A percentile compares a stretch with the other conserved stretches of the same genome.
Conservation (phyloP, 768 basidiomycete genomes). For the Kwoniella newhampshirensis region DNA sequence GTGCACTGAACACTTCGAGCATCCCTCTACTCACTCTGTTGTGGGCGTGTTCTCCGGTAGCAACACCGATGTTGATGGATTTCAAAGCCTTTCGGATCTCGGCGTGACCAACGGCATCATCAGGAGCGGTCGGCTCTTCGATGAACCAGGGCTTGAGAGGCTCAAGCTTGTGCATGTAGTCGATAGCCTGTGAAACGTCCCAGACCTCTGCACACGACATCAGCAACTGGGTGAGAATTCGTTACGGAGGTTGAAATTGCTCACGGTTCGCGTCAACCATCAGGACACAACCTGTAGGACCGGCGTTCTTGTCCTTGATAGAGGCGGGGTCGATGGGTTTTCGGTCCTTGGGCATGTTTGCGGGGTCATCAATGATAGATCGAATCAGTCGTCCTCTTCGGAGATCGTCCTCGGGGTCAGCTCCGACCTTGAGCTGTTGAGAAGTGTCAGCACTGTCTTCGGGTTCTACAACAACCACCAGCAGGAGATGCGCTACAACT, state of each 20-base stretch:
- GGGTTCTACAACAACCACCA: background rate
- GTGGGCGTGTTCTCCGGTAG: conserved; percentile 92
- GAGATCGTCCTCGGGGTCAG: conserved; percentile 74
- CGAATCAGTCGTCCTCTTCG: conserved; percentile 85
- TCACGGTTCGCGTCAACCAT: conserved; percentile 96
- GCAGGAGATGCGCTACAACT: background rate
- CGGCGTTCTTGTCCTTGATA: conserved; percentile 84
- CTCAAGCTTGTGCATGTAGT: conserved; percentile 77
- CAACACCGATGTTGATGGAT: conserved; percentile 79
- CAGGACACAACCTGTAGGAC: conserved; percentile 86
- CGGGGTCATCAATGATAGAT: conserved; percentile 90
- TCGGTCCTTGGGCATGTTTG: conserved; percentile 66
- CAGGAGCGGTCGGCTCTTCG: conserved; percentile 89
- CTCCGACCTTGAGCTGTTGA: conserved; percentile 93
- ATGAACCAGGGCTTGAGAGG: conserved; percentile 93
- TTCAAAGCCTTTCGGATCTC: conserved; percentile 67
- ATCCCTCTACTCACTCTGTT: conserved; percentile 61
- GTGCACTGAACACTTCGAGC: too few relatives aligned
- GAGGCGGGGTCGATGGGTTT: conserved; percentile 65
- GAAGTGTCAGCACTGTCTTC: too few relatives aligned
- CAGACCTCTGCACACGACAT: conserved; percentile 37
- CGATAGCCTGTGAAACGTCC: conserved; percentile 87
- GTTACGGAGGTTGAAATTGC: conserved; percentile 3
- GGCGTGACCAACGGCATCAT: conserved; percentile 72
- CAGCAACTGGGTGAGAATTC: background rate